A percentile compares a stretch with the other conserved stretches of the same genome.
phyloP scores from a whole-genome alignment of 176 grass and related monocot species.

The Oropetium thomaeum region DNA sequence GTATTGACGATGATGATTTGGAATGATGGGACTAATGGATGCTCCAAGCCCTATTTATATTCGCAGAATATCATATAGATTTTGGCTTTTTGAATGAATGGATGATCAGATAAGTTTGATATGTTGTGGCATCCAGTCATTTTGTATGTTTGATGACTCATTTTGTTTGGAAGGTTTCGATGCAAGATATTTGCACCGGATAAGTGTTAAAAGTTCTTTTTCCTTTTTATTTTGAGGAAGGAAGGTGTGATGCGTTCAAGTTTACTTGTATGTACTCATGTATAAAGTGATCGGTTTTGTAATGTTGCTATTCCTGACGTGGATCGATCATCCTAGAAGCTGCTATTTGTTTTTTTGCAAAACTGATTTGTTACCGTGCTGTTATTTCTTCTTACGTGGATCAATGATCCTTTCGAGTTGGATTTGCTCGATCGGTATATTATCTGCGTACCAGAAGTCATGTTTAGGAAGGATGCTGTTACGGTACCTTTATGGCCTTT shows the following conservation, averaged over 20 bases:
- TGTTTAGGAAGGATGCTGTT: too few species aligned
- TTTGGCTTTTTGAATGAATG: background rate
- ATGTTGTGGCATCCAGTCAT: background rate
- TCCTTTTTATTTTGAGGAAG: background rate
- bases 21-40: background rate
- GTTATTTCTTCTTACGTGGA: background rate
- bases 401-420: background rate
- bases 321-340: background rate
- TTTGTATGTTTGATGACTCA: background rate
- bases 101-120: background rate
- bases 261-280: background rate
- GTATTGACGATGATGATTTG: background rate
- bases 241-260: background rate
- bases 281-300: background rate
- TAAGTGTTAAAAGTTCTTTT: background rate
- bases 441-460: too few species aligned
- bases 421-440: too few species aligned
- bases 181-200: background rate
- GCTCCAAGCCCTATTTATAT: constrained; percentile 1
- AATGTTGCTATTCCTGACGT: background rate
- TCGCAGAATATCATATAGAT: background rate
- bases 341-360: background rate
- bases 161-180: background rate
- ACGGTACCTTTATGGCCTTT: too few species aligned
- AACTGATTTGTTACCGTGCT: background rate